Percentiles rank a stretch among this genome's conserved stretches.
These are phyloP conservation scores for Calonectria pseudoturangicola DNA, from an alignment of 2,329 filamentous ascomycete genomes.

Conservation along the genomic window DNA sequence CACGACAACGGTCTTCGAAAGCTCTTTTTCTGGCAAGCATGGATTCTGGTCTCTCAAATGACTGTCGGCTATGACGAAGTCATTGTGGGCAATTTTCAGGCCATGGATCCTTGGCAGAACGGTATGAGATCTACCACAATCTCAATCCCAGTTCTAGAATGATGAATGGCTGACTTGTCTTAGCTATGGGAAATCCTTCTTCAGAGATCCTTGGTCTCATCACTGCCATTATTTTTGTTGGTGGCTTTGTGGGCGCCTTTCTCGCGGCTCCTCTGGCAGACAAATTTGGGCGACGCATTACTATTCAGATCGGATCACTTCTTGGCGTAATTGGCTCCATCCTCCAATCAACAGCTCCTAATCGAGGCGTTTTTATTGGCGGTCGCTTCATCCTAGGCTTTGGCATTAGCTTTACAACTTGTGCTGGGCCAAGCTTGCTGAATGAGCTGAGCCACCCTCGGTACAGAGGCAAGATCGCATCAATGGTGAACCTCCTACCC, in stretches of 20 bases:
- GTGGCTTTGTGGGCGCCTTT: conserved; percentile 18
- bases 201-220: conserved; percentile 19
- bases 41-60: conserved; percentile 27
- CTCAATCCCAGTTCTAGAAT: background rate
- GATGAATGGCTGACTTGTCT: background rate
- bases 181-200: conserved; percentile 27
- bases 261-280: conserved; percentile 19
- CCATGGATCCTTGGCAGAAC: conserved; percentile 24
- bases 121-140: background rate
- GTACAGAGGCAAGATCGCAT: conserved; percentile 11
- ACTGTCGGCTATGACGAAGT: conserved; percentile 29
- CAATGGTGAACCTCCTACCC: background rate
- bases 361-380: conserved; percentile 10
- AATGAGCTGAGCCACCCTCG: conserved; percentile 16
- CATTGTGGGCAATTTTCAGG: conserved; percentile 23
- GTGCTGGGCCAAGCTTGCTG: conserved; percentile 16
- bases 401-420: conserved; percentile 26
- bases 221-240: conserved; percentile 23
- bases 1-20: conserved; percentile 14
- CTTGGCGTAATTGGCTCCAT: conserved; percentile 11
- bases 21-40: conserved; percentile 28
- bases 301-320: conserved; percentile 9
- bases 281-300: conserved; percentile 7
- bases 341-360: conserved; percentile 11
- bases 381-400: conserved; percentile 21